Evolutionary conservation across 345 rosid genomes (phyloP).

Genomic region (Euphorbia peplus): DNA sequence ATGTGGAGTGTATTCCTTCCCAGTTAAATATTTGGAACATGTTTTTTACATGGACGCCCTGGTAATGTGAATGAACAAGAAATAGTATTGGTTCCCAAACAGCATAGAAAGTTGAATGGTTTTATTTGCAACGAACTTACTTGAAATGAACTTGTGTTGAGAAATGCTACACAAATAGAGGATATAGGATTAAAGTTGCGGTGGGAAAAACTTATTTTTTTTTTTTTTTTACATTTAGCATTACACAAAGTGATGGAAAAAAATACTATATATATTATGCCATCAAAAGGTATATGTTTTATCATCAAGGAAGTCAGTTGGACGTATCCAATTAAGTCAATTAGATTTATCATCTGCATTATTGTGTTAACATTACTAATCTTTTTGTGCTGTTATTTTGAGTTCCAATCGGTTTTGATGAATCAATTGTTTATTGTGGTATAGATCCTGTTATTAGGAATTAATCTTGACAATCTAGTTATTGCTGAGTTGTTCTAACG

Average conservation of each 20-base stretch:
- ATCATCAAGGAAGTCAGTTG: neutral
- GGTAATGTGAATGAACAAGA: neutral
- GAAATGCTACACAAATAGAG: neutral
- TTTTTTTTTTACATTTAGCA: no score
- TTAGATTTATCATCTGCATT: neutral
- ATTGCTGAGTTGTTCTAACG: slow-evolving; percentile 8
- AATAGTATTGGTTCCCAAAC: neutral
- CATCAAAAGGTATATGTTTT: neutral
- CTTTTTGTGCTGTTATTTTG: neutral
- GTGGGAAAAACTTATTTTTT: no score
- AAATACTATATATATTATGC: neutral
- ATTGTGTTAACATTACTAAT: neutral
- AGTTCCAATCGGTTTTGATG: neutral
- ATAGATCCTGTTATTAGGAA: neutral
- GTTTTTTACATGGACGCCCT: neutral
- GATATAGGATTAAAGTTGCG: no score
- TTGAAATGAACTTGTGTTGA: neutral
- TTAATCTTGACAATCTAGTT: neutral
- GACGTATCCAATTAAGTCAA: neutral
- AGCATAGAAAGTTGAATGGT: neutral
- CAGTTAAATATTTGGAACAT: neutral
- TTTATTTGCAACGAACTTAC: neutral
- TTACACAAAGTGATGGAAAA: neutral
- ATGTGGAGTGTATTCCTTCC: neutral
- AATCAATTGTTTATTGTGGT: neutral